These are phyloP conservation scores for Colletotrichum viniferum DNA, from an alignment of 2,329 filamentous ascomycete species.

Conservation along the genomic window DNA sequence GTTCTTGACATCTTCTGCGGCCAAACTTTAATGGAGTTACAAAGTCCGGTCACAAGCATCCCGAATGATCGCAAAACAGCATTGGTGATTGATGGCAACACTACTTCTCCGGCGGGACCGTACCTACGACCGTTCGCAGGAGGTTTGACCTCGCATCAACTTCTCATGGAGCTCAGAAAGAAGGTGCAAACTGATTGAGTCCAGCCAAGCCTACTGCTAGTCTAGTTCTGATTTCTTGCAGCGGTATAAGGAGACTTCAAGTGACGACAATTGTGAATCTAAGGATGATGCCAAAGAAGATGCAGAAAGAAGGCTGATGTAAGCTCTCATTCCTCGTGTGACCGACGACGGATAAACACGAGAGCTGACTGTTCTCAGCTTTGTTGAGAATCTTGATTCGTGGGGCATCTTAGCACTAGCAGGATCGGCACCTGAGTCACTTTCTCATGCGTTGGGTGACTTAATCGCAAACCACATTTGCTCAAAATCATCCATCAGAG, in stretches of 20 bases:
- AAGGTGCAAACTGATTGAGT: background rate
- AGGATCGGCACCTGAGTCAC: background rate
- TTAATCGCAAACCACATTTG: background rate
- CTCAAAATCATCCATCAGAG: background rate
- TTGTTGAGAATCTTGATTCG: background rate
- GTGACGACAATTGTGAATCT: background rate
- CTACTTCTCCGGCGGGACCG: background rate
- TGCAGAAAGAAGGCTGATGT: background rate
- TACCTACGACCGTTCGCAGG: background rate
- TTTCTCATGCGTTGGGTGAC: background rate
- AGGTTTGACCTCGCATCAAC: fast-evolving
- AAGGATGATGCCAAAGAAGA: background rate
- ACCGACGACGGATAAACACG: too few species aligned
- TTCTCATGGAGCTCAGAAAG: background rate
- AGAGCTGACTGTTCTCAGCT: too few species aligned
- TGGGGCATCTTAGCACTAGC: background rate
- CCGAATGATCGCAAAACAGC: background rate
- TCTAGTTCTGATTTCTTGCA: background rate
- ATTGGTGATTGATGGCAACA: background rate
- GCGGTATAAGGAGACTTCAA: background rate
- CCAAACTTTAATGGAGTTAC: background rate
- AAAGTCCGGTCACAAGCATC: background rate
- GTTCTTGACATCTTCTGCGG: background rate
- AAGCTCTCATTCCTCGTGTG: too few species aligned
- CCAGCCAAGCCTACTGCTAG: too few species aligned